These are phyloP conservation scores for Asterophora parasitica DNA, from an alignment of 768 basidiomycete species.

Conservation along the genomic window DNA sequence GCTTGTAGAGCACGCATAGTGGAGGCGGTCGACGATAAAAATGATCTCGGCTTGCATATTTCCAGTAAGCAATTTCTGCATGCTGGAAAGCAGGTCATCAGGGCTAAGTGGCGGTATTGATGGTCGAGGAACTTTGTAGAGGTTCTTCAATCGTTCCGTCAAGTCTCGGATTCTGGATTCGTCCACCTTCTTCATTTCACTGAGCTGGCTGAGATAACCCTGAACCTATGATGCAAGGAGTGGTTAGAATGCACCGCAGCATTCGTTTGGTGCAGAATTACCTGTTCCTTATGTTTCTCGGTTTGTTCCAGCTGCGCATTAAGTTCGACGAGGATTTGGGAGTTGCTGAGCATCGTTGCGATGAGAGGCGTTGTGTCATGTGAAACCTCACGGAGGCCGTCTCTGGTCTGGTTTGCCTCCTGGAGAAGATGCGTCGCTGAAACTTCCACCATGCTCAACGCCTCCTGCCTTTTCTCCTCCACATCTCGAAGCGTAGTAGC, in stretches of 20 bases:
- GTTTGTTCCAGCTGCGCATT: conserved; percentile 3
- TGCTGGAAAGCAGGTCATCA: conserved; percentile 18
- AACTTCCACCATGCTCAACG: not conserved
- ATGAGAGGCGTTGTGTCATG: not conserved
- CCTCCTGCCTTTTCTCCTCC: conserved; percentile 1
- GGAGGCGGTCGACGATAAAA: conserved; percentile 21
- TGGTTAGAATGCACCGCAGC: not conserved
- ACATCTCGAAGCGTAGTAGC: not conserved
- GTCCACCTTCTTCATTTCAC: conserved; percentile 19
- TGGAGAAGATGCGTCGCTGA: not conserved
- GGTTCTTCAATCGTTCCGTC: conserved; percentile 20
- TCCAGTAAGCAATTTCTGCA: conserved; percentile 11
- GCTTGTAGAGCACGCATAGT: conserved; percentile 19
- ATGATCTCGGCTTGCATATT: conserved; percentile 21
- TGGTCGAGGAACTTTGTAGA: conserved; percentile 16
- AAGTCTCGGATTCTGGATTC: conserved; percentile 19
- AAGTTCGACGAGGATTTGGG: not conserved
- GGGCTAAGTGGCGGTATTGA: conserved; percentile 13
- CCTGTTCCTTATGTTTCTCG: conserved; percentile 3
- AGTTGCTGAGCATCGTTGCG: not conserved
- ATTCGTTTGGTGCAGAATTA: not conserved
- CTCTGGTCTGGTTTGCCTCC: conserved; percentile 3
- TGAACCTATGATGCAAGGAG: conserved; percentile 1
- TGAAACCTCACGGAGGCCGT: conserved; percentile 4
- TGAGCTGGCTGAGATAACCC: conserved; percentile 11